Base-by-base conservation (phyloP, 768 basidiomycete genomes). In the Tulasnella calospora region DNA sequence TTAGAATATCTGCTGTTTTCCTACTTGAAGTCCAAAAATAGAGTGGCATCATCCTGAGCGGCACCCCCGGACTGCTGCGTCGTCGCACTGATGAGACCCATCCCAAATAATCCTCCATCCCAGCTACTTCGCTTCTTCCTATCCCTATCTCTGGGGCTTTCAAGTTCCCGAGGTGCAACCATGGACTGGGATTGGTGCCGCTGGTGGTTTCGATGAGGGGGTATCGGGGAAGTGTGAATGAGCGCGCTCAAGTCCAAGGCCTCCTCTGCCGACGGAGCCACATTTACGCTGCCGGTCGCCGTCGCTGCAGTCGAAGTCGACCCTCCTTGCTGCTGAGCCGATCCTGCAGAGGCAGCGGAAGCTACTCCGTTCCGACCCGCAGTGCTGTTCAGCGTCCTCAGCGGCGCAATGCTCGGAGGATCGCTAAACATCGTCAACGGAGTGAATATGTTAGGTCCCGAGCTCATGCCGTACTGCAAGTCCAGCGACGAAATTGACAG, bases 371-470 rank as follows among this genome's bases (percentile, higher is more conserved):
- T 61, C 12, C 57, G 10, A 23, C 57, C 57, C 12, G n/a, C 9
- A 0, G 57, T 61, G 41, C 41, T 46, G 73, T 74, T 41, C 36
- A 78, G 21, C 33, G 76, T 78, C 38, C 71, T 67, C 33, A 55
- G n/a, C 40, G 76, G 61, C 33, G 76, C 69, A 27, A 78, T 71
- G 19, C 41, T 78, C 67, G 76, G 69, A 17, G 61, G 76, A 51
- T 78, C 76, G n/a, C 61, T 71, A 40, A 78, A 78, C 76, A 78
- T 78, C 69, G 76, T 78, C 40, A 78, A 41, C 23, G 76, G 76
- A 36, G 76, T 78, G 51, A 78, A 78, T 15, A 78, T 78, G 71
- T 78, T 78, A 10, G 76, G 76, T 8, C 76, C 76, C 38, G 76
- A 70, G 35, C 76, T 78, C 71, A 70, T 72, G 17, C 76, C 76